phyloP scores from a whole-genome alignment of 140 eudicot genomes.

The Senecio squalidus region DNA sequence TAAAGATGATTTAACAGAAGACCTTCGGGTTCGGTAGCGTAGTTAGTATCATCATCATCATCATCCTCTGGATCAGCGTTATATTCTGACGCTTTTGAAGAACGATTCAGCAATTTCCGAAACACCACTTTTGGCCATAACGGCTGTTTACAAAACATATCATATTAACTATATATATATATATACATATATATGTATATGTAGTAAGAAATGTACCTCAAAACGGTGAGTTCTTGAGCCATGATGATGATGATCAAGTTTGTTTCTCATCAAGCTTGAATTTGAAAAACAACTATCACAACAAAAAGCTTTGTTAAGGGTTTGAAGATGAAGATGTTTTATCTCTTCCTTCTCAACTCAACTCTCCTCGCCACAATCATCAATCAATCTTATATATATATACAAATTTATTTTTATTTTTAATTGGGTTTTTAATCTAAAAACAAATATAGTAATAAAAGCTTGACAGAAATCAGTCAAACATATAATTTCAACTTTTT shows the following conservation, averaged over 20 bases:
- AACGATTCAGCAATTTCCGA: slow-evolving; percentile 80
- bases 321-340: no score
- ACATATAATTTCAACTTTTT: no score
- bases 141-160: slow-evolving; percentile 45
- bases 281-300: not conserved
- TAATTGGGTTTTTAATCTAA: no score
- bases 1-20: not conserved
- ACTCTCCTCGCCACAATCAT: no score
- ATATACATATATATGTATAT: not conserved
- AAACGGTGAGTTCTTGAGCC: not conserved
- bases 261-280: slow-evolving; percentile 1
- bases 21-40: slow-evolving; percentile 36
- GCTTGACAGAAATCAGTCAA: no score
- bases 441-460: no score
- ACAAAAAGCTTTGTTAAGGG: no score
- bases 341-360: no score
- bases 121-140: slow-evolving; percentile 71
- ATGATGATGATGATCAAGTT: slow-evolving; percentile 1
- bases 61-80: slow-evolving; percentile 64
- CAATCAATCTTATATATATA: no score
- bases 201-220: slow-evolving; percentile 15
- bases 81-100: slow-evolving; percentile 46
- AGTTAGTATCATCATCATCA: slow-evolving; percentile 30
- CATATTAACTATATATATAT: not conserved
- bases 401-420: no score